Evolutionary conservation across 306 rosid genomes (phyloP), one percentile per base, ranked within the genome.

Genomic region (Lablab purpureus): DNA sequence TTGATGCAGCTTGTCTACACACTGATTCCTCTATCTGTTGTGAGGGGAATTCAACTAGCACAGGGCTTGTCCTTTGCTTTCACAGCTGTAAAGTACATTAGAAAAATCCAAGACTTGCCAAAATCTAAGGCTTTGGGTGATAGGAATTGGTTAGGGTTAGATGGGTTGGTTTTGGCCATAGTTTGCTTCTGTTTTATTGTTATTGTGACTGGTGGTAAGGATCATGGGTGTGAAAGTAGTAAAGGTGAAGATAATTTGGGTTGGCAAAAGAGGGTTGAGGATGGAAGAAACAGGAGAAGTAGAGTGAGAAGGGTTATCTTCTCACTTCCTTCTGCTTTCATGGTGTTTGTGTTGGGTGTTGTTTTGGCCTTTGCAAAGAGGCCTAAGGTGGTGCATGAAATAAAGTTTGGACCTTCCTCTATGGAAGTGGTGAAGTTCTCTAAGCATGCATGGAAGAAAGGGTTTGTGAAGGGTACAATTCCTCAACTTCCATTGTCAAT

Each of bases 271-370:
- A 13, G 10, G 37, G 14, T 4, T 59, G 67, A 63, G 18, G 6
- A 1, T 47, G 54, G 8, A 63, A 73, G 25, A n/a, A 54, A 23
- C 41, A 80, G 40, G 37, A 72, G 30, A 1, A 52, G 54, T 15
- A 80, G 19, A 21, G 25, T 72, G 58, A 72, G 67, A 6, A 80
- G 51, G 25, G 32, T 80, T n/a, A 22, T 80, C 13, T 80, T 80
- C 50, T 80, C 83, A 52, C 83, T 80, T 23, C 83, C 83, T 72
- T 80, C 83, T 72, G 83, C 79, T 72, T 80, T 80, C 12, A 2
- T 80, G 10, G 67, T 80, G 58, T 80, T 80, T 63, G 79, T 72
- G 6, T 72, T 80, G 59, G 83, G 83, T 18, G 40, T 80, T 37
- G 67, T 80, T 37, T 72, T 80, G 74, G 79, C 52, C 0, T 80